Evolutionary conservation across 1,284 basidiomycete species (phyloP), one percentile per base, ranked within the genome.

Genomic region (Microbotryum lychnidis-dioicae): DNA sequence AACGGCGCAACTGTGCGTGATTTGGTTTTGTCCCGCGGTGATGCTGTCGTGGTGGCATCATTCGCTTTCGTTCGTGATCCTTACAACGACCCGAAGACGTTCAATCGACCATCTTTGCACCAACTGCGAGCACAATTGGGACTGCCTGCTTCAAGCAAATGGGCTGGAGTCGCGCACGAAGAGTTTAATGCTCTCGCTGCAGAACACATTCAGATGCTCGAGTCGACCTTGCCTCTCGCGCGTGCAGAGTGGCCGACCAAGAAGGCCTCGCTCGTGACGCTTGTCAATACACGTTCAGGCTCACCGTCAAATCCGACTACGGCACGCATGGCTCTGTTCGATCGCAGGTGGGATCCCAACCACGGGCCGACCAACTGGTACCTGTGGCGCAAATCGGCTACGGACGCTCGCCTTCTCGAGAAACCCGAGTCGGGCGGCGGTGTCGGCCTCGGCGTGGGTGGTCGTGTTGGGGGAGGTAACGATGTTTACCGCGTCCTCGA

Each of bases 331-430:
- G 67, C 68, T 3, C 62, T 74, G n/a, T 68, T 61, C 55, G 73
- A 74, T 58, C 56, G 61, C 2, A 50, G 66, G 4, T 74, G 73
- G 73, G 71, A 69, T 53, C 62, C 63, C 31, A 71, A 66, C 29
- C 64, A 67, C 45, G 71, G 71, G 4, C 71, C 71, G 5, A 61
- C 67, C 21, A 72, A 72, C 56, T 70, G 71, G 70, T 64, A 68
- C 54, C 65, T 71, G 23, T 72, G 70, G 70, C 62, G 70, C 55
- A 69, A 65, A 46, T 62, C 58, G 14, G 27, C 60, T 12, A 45
- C 59, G n/a, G 69, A 71, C 48, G 61, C 64, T 6, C 57, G 58
- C 10, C 51, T 69, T 7, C 23, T 45, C 21, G 68, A 68, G 4
- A 33, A 53, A 9, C 54, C 66, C 9, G 47, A 68, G n/a, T 21